Evolutionary conservation across 306 rosid genomes (phyloP).

Genomic region (Vigna radiata): DNA sequence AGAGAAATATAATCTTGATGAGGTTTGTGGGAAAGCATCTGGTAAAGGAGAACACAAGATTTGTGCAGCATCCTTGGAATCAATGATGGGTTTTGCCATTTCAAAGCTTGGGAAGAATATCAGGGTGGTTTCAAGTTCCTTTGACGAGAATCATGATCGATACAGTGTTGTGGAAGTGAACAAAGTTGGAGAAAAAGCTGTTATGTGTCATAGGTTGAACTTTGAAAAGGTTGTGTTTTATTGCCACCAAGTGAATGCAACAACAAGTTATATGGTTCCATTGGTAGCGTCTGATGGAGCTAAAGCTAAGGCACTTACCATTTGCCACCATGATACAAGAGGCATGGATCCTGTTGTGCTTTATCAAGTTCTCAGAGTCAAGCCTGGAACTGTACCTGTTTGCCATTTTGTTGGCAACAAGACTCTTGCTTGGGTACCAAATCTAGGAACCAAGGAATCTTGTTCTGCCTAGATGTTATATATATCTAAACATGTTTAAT

Average conservation of each 20-base stretch:
- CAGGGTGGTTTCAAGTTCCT: conserved; percentile 28
- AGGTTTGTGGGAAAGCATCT: conserved; percentile 12
- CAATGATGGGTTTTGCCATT: conserved; percentile 21
- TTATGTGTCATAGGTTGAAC: conserved; percentile 31
- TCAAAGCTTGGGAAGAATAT: conserved; percentile 35
- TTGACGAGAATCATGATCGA: background rate
- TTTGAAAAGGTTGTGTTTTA: conserved; percentile 23
- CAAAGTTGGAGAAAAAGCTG: conserved; percentile 23
- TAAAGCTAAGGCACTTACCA: conserved; percentile 28
- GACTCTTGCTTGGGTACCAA: conserved; percentile 15
- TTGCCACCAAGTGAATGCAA: conserved; percentile 24
- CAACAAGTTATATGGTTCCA: conserved; percentile 27
- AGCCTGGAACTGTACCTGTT: conserved; percentile 8
- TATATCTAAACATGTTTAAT: too few relatives aligned
- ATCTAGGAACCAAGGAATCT: background rate
- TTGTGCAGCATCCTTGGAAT: conserved; percentile 16
- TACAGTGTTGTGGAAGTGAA: conserved; percentile 24
- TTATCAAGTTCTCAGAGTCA: conserved; percentile 27
- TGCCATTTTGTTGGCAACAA: conserved; percentile 37
- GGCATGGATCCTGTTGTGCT: conserved; percentile 28
- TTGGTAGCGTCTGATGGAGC: conserved; percentile 32
- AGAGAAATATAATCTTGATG: background rate
- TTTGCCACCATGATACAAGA: conserved; percentile 42
- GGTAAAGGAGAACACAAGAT: conserved; percentile 32
- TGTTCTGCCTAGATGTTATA: background rate